phyloP scores from a whole-genome alignment of 2,329 filamentous ascomycete genomes.

The Cytospora mali region DNA sequence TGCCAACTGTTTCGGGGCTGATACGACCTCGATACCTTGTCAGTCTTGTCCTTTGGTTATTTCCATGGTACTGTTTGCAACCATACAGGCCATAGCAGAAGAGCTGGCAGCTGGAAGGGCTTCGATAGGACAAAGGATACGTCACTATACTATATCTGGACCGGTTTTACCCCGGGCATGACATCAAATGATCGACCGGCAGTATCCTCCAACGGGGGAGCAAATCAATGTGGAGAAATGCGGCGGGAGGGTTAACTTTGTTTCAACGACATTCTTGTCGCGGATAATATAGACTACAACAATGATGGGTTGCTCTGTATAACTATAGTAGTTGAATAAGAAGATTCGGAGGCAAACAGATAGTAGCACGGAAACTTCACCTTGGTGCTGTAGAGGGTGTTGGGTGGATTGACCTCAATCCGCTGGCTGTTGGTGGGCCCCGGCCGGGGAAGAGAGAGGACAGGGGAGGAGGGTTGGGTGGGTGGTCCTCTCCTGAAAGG shows the following conservation, averaged over 20 bases:
- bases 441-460: too few relatives aligned
- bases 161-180: conserved; percentile 1
- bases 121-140: background rate
- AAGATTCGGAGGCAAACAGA: background rate
- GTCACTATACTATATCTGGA: conserved; percentile 12
- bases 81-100: too few relatives aligned
- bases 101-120: background rate
- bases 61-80: background rate
- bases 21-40: background rate
- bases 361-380: too few relatives aligned
- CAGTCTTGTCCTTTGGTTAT: background rate
- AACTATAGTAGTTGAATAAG: background rate
- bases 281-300: background rate
- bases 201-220: conserved; percentile 6
- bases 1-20: background rate
- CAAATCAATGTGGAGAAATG: conserved; percentile 20
- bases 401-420: too few relatives aligned
- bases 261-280: background rate
- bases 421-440: too few relatives aligned
- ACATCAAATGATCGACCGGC: conserved; percentile 18
- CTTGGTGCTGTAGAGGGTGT: too few relatives aligned
- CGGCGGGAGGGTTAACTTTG: background rate
- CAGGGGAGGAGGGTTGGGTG: too few relatives aligned
- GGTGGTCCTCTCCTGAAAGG: too few relatives aligned
- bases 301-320: background rate